A percentile compares a stretch with the other conserved stretches of the same genome.
These are phyloP conservation scores for Brassica cretica DNA, from an alignment of 345 rosid species.

Conservation along the genomic window DNA sequence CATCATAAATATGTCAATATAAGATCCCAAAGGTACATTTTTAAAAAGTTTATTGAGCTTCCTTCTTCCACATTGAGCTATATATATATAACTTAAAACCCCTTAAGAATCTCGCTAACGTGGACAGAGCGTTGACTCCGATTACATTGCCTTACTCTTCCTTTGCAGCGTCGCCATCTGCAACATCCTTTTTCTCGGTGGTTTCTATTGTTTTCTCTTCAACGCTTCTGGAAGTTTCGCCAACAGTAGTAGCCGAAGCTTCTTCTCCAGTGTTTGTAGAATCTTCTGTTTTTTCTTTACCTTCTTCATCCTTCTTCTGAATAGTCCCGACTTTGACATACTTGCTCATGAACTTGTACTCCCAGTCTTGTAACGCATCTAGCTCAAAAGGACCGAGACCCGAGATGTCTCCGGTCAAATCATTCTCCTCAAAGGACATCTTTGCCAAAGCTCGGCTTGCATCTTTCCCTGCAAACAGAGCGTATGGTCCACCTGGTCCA, in stretches of 20 bases:
- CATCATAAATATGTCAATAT: background rate
- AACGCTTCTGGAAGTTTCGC: slow-evolving; percentile 25
- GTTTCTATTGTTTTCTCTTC: slow-evolving; percentile 30
- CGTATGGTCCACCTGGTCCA: slow-evolving; percentile 98
- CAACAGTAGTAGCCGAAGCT: slow-evolving; percentile 11
- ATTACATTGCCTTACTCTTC: slow-evolving; percentile 14
- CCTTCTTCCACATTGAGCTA: slow-evolving; percentile 20
- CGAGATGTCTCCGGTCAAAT: slow-evolving; percentile 86
- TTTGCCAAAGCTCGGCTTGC: slow-evolving; percentile 98
- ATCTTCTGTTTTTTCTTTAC: slow-evolving; percentile 48
- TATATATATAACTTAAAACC: slow-evolving; percentile 26
- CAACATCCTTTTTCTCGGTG: slow-evolving; percentile 22
- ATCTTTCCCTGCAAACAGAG: slow-evolving; percentile 93
- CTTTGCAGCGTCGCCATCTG: slow-evolving; percentile 29
- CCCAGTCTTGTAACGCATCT: slow-evolving; percentile 99
- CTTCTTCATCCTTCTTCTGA: slow-evolving; percentile 45
- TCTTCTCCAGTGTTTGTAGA: slow-evolving; percentile 33
- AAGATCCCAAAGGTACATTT: slow-evolving; percentile 3
- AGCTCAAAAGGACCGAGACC: slow-evolving; percentile 92
- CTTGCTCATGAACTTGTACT: slow-evolving; percentile 98
- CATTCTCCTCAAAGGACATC: slow-evolving; percentile 94
- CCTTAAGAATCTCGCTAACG: background rate
- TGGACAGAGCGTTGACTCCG: background rate
- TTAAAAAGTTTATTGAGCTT: slow-evolving; percentile 23
- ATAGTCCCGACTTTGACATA: slow-evolving; percentile 86